These are phyloP conservation scores for Zymoseptoria tritici DNA, from an alignment of 2,329 filamentous ascomycete genomes.

Conservation along the genomic window DNA sequence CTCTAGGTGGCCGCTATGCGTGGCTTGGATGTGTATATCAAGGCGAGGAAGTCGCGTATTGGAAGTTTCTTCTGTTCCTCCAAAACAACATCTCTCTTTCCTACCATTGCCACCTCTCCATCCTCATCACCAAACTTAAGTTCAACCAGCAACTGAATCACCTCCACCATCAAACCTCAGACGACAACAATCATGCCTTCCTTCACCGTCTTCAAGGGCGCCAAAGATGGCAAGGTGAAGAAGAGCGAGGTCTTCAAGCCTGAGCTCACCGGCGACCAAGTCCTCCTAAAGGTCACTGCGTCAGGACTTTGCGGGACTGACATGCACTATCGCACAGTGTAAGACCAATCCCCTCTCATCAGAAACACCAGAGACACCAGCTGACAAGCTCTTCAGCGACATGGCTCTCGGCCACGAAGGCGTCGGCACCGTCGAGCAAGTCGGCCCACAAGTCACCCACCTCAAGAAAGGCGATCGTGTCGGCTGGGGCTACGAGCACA, in stretches of 20 bases:
- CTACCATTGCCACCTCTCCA: not conserved
- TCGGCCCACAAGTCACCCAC: slow-evolving; percentile 39
- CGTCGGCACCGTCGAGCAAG: slow-evolving; percentile 43
- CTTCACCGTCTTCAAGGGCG: slow-evolving; percentile 60
- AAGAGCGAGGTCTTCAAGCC: slow-evolving; percentile 42
- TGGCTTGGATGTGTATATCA: not conserved
- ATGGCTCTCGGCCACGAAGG: slow-evolving; percentile 51
- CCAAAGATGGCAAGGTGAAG: slow-evolving; percentile 49
- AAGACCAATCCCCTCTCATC: not conserved
- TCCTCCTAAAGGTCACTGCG: slow-evolving; percentile 56
- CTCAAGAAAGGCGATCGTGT: slow-evolving; percentile 47
- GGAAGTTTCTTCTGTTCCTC: not conserved
- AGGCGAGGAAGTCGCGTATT: not conserved
- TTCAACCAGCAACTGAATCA: not conserved
- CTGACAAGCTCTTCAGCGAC: slow-evolving; percentile 18
- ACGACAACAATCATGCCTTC: slow-evolving; percentile 24
- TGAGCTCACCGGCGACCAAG: slow-evolving; percentile 46
- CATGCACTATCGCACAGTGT: slow-evolving; percentile 25
- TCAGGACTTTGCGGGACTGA: slow-evolving; percentile 60
- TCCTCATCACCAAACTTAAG: not conserved
- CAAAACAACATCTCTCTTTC: not conserved
- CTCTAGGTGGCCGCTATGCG: no score
- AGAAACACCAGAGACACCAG: not conserved
- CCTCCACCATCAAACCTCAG: not conserved
- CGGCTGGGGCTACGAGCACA: slow-evolving; percentile 44